Conservation (phyloP, 352 stramenopile species). For the Peronospora belbahrii region DNA sequence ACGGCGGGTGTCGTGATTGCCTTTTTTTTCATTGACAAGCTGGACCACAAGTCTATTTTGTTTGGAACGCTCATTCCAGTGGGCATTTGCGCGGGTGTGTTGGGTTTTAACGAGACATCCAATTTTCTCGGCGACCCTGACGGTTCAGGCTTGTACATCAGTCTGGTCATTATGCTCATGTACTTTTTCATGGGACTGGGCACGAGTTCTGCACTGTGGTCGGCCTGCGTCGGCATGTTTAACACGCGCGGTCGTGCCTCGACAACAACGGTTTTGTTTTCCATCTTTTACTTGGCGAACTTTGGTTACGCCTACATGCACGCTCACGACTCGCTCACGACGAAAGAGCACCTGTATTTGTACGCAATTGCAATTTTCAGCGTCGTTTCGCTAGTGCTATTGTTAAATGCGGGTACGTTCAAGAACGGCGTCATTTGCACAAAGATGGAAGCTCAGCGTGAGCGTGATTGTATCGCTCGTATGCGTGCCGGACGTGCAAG, state of each 20-base stretch:
- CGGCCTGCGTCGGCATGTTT: slow-evolving; percentile 60
- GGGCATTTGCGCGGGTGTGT: slow-evolving; percentile 31
- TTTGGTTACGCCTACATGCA: slow-evolving; percentile 56
- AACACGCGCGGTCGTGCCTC: slow-evolving; percentile 40
- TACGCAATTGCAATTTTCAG: slow-evolving; percentile 43
- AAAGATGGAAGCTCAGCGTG: slow-evolving; percentile 34
- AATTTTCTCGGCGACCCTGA: slow-evolving; percentile 30
- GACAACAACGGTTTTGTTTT: slow-evolving; percentile 45
- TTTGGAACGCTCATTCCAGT: slow-evolving; percentile 60
- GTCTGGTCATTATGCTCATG: slow-evolving; percentile 50
- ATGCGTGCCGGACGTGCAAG: slow-evolving; percentile 32
- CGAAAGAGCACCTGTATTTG: slow-evolving; percentile 48
- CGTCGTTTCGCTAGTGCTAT: slow-evolving; percentile 33
- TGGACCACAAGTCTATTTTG: slow-evolving; percentile 66
- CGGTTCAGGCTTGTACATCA: slow-evolving; percentile 45
- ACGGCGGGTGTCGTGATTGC: slow-evolving; percentile 45
- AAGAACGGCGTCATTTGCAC: slow-evolving; percentile 60
- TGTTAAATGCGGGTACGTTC: slow-evolving; percentile 45
- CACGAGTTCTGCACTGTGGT: slow-evolving; percentile 49
- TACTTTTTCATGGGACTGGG: slow-evolving; percentile 78
- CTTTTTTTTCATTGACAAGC: slow-evolving; percentile 78
- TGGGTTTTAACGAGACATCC: slow-evolving; percentile 59
- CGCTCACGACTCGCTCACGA: slow-evolving; percentile 24
- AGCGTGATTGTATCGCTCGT: slow-evolving; percentile 36
- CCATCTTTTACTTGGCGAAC: slow-evolving; percentile 46